Evolutionary conservation across 208 protist species (phyloP).

Genomic region (Acanthamoeba lenticulata): DNA sequence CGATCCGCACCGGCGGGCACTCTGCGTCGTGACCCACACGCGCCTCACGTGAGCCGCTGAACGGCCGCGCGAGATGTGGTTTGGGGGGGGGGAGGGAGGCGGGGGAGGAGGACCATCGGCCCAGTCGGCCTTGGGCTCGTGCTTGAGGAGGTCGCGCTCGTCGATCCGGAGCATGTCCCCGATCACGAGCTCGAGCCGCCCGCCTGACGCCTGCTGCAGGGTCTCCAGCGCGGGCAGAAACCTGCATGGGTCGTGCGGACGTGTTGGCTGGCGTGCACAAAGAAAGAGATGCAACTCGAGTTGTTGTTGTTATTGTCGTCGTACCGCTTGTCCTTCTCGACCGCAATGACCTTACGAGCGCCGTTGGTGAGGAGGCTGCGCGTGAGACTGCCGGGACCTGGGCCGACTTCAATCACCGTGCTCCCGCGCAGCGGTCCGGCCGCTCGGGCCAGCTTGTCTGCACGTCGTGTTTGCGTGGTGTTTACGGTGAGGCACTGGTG

Average conservation of each 20-base stretch:
- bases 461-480: too few relatives aligned
- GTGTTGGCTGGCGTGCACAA: too few relatives aligned
- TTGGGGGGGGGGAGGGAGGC: too few relatives aligned
- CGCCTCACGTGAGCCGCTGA: neutral
- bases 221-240: constrained; percentile 40
- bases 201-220: neutral
- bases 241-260: too few relatives aligned
- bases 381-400: constrained; percentile 56
- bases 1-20: constrained; percentile 8
- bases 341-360: constrained; percentile 56
- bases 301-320: too few relatives aligned
- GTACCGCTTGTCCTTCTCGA: constrained; percentile 59
- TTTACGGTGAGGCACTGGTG: too few relatives aligned
- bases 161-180: constrained; percentile 40
- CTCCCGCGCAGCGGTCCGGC: neutral
- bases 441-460: constrained; percentile 31
- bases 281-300: too few relatives aligned
- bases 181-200: neutral
- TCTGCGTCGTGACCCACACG: neutral
- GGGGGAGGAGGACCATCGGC: neutral
- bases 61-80: neutral
- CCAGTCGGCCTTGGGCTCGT: constrained; percentile 38
- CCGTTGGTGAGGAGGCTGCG: constrained; percentile 58
- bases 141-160: constrained; percentile 25
- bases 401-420: constrained; percentile 53